These are phyloP conservation scores for Globisporangium mamillatum DNA, from an alignment of 352 stramenopile genomes.

Conservation along the genomic window DNA sequence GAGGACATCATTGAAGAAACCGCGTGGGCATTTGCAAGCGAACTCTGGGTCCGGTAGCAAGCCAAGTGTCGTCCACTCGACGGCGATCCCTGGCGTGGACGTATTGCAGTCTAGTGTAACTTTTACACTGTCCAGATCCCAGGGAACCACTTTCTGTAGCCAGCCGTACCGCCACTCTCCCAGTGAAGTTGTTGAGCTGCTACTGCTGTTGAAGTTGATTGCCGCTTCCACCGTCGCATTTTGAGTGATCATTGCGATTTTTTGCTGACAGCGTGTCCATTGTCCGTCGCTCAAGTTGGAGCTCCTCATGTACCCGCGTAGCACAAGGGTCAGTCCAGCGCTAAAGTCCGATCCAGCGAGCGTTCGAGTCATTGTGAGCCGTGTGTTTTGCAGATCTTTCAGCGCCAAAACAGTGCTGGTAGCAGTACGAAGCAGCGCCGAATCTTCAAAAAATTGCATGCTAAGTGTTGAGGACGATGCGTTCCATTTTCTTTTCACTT, in stretches of 20 bases:
- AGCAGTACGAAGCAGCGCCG: conserved; percentile 34
- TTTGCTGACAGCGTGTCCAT: conserved; percentile 24
- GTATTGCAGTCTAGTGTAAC: conserved; percentile 45
- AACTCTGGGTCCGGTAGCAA: conserved; percentile 54
- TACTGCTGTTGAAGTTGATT: not conserved
- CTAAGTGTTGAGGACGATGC: conserved; percentile 16
- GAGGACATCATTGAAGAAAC: conserved; percentile 44
- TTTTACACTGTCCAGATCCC: conserved; percentile 33
- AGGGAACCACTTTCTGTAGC: conserved; percentile 29
- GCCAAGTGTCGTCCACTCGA: conserved; percentile 54
- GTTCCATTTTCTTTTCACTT: conserved; percentile 32
- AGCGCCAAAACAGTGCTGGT: conserved; percentile 40
- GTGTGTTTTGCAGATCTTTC: conserved; percentile 15
- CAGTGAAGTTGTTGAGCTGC: conserved; percentile 3
- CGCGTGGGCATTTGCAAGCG: conserved; percentile 52
- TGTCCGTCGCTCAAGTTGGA: not conserved
- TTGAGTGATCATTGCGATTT: conserved; percentile 23
- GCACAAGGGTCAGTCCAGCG: conserved; percentile 33
- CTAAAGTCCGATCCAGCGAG: conserved; percentile 39
- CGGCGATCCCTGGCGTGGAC: conserved; percentile 20
- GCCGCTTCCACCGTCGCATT: conserved; percentile 22
- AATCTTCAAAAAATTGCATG: conserved; percentile 23
- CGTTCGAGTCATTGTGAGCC: conserved; percentile 22
- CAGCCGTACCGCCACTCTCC: conserved; percentile 39
- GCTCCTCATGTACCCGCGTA: conserved; percentile 40